Evolutionary conservation across 495 filamentous ascomycete genomes (phyloP), one percentile per base, ranked within the genome.

Genomic region (Talaromyces adpressus): DNA sequence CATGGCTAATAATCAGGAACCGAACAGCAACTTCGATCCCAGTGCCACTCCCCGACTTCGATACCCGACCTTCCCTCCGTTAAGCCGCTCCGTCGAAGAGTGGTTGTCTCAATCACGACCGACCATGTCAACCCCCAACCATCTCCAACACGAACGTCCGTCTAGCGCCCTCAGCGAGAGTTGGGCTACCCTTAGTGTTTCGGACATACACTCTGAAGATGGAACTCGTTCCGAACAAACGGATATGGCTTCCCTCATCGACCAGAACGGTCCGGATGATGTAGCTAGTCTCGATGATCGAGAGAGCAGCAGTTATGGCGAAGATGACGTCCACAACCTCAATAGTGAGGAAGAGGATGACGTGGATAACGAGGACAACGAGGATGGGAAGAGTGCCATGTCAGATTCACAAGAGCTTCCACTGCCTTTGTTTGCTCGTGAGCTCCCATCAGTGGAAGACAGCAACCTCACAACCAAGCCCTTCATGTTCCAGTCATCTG

Each of bases 41-140:
- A 51, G 14, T 6, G 61, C 66, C 53, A 63, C 69, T 39, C 73
- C 75, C 23, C 73, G 70, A 61, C 72, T 81, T 32, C 78, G 70
- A 63, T 81, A 81, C 64, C 78, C 78, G 20, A 81, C 78, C 54
- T 65, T 76, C 59, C 78, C 78, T 61, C 76, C 78, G 23, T 63
- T 79, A n/a, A 74, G 73, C 62, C 76, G 69, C 39, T 79, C 78
- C 54, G 78, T 81, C 7, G 73, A 81, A 65, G 76, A 81, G 77
- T 79, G 77, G 77, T 61, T 81, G 57, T 80, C 77, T 57, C 77
- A 69, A 58, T 81, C 79, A 54, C 72, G 75, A 59, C 77, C 75
- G 6, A 72, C 74, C 67, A 74, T 66, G 62, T 79, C 80, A 74
- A 73, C 73, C 36, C 36, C 36, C 69, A 75, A 73, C 71, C 72